These are phyloP conservation scores for Hemileccinum impolitum DNA, from an alignment of 768 basidiomycete genomes.

Conservation along the genomic window DNA sequence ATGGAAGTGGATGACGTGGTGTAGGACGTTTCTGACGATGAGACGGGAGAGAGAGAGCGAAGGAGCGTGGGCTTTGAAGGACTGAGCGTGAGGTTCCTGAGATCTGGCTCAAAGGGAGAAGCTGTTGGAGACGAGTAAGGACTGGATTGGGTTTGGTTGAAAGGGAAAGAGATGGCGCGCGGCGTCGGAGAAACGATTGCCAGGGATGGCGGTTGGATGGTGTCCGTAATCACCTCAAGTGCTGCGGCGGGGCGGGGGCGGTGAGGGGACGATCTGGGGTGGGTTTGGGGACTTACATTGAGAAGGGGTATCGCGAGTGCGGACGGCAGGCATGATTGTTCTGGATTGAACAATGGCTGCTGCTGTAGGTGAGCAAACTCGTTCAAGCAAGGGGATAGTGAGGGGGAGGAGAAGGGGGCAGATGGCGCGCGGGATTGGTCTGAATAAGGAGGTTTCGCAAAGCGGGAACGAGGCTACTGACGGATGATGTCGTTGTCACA, in stretches of 20 bases:
- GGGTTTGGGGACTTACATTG: slow-evolving; percentile 35
- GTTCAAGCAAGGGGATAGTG: slow-evolving; percentile 35
- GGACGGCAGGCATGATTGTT: slow-evolving; percentile 75
- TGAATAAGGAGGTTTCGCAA: slow-evolving; percentile 43
- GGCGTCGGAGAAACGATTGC: slow-evolving; percentile 60
- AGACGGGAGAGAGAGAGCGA: slow-evolving; percentile 43
- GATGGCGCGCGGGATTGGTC: slow-evolving; percentile 16
- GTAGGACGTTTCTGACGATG: slow-evolving; percentile 21
- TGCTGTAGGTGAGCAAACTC: slow-evolving; percentile 33
- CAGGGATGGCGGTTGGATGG: slow-evolving; percentile 49
- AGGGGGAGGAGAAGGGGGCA: slow-evolving; percentile 17
- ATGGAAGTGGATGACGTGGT: slow-evolving; percentile 40
- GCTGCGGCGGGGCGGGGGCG: slow-evolving; percentile 40
- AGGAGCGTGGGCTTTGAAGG: slow-evolving; percentile 39
- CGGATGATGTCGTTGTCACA: slow-evolving; percentile 52
- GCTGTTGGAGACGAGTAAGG: slow-evolving; percentile 63
- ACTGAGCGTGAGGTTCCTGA: slow-evolving; percentile 39
- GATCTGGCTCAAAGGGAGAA: slow-evolving; percentile 75
- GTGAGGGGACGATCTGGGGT: slow-evolving; percentile 11
- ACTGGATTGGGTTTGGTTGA: slow-evolving; percentile 41
- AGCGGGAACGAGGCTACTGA: slow-evolving; percentile 40
- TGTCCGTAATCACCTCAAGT: slow-evolving; percentile 75
- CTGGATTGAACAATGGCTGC: slow-evolving; percentile 33
- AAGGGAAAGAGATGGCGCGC: slow-evolving; percentile 47
- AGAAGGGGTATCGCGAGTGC: slow-evolving; percentile 71